Evolutionary conservation across 305 asterid genomes (phyloP).

Genomic region (Vinca major): DNA sequence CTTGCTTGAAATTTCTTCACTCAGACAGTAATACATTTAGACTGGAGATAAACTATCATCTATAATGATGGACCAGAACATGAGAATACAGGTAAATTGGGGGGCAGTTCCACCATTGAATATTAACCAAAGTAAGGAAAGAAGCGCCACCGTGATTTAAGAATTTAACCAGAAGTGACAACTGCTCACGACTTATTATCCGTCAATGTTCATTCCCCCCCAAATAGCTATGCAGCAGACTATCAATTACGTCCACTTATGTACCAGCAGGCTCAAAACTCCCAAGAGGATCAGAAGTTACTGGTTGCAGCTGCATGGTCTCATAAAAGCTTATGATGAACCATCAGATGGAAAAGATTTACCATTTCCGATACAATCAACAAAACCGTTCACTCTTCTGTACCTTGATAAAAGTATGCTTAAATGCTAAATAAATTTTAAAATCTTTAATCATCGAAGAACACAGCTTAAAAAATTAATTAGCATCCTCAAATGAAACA

Average conservation of each 20-base stretch:
- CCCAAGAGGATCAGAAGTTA: too few species aligned
- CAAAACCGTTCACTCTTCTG: neutral
- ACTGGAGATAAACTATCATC: neutral
- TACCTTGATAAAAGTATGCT: neutral
- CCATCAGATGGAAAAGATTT: neutral
- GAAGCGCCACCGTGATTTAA: too few species aligned
- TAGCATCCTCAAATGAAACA: neutral
- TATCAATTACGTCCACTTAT: too few species aligned
- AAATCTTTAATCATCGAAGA: neutral
- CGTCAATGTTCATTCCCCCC: too few species aligned
- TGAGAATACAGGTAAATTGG: too few species aligned
- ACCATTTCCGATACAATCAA: neutral
- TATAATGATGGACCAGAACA: neutral
- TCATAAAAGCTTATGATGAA: neutral
- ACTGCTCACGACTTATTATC: too few species aligned
- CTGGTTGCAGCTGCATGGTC: too few species aligned
- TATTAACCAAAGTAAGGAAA: too few species aligned
- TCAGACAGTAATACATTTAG: neutral
- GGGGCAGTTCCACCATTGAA: too few species aligned
- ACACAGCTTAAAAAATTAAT: neutral
- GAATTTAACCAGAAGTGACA: too few species aligned
- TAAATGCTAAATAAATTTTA: neutral
- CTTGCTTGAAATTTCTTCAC: neutral
- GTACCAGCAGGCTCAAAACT: too few species aligned
- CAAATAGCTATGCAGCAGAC: too few species aligned